Percentiles rank a stretch among this genome's conserved stretches.
Conservation (phyloP, 129 eudicot species). For the Tanacetum coccineum region DNA sequence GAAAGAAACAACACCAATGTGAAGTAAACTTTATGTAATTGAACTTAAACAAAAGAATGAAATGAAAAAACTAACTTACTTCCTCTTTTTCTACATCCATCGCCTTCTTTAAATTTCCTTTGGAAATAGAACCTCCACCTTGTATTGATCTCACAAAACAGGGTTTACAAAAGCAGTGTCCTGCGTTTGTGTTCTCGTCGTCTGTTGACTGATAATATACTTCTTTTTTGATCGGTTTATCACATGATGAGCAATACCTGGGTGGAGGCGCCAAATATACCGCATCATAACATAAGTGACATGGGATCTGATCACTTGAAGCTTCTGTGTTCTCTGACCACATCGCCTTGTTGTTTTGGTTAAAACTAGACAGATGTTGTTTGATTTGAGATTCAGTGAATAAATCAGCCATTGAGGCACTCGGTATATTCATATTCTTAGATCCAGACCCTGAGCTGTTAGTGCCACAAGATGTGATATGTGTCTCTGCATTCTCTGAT, state of each 20-base stretch:
- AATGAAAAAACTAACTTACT: slow-evolving; percentile 33
- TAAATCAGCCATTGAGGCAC: slow-evolving; percentile 51
- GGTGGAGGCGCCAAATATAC: slow-evolving; percentile 49
- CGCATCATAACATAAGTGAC: slow-evolving; percentile 60
- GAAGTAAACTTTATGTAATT: not conserved
- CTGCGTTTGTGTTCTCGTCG: slow-evolving; percentile 19
- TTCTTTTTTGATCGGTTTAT: slow-evolving; percentile 37
- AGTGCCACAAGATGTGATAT: slow-evolving; percentile 3
- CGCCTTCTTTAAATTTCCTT: slow-evolving; percentile 34
- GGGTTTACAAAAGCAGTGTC: slow-evolving; percentile 35
- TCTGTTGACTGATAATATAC: slow-evolving; percentile 39
- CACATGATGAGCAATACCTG: slow-evolving; percentile 57
- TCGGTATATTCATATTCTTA: slow-evolving; percentile 26
- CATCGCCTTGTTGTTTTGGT: slow-evolving; percentile 42
- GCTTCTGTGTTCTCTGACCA: slow-evolving; percentile 11
- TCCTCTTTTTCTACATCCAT: slow-evolving; percentile 33
- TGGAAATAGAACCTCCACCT: slow-evolving; percentile 42
- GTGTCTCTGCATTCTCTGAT: slow-evolving; percentile 7
- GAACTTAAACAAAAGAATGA: not conserved
- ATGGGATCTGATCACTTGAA: slow-evolving; percentile 30
- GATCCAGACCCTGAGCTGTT: slow-evolving; percentile 13
- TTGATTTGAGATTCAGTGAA: slow-evolving; percentile 47
- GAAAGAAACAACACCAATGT: slow-evolving; percentile 17
- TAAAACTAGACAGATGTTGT: slow-evolving; percentile 55
- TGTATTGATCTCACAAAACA: slow-evolving; percentile 47